These are phyloP conservation scores for Alternaria sp. DNA, from an alignment of 2,329 filamentous ascomycete genomes.

Conservation along the genomic window DNA sequence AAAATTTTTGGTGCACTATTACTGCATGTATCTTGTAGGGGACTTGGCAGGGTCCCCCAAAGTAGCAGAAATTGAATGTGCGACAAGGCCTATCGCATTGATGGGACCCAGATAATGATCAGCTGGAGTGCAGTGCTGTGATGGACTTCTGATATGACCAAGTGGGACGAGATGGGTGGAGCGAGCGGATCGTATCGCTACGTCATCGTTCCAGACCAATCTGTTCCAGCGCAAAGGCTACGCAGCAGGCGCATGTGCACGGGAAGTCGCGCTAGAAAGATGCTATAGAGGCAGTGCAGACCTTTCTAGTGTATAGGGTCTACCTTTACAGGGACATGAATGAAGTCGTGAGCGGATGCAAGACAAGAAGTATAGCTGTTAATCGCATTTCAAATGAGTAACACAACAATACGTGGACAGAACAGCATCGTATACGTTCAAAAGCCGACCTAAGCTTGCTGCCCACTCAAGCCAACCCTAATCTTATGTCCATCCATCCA, in stretches of 20 bases:
- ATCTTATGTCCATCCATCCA: not conserved
- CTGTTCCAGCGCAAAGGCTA: not conserved
- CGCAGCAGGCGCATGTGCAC: not conserved
- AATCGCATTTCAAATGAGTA: not conserved
- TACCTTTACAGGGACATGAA: not conserved
- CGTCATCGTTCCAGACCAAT: not conserved
- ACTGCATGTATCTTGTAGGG: not conserved
- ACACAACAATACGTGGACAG: not conserved
- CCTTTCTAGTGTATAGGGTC: not conserved
- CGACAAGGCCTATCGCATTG: not conserved
- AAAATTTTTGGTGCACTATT: not conserved
- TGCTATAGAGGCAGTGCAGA: not conserved
- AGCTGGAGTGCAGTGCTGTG: not conserved
- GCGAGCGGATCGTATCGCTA: not conserved
- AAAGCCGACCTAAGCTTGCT: not conserved
- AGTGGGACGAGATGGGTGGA: not conserved
- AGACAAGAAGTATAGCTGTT: not conserved
- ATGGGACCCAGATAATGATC: not conserved
- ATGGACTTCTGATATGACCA: not conserved
- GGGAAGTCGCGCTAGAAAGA: not conserved
- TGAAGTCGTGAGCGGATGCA: not conserved
- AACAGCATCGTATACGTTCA: not conserved
- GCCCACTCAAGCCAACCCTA: not conserved
- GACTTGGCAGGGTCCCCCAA: not conserved
- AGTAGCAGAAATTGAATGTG: not conserved